Conservation (phyloP, 305 asterid species). For the Solanum hybrid region DNA sequence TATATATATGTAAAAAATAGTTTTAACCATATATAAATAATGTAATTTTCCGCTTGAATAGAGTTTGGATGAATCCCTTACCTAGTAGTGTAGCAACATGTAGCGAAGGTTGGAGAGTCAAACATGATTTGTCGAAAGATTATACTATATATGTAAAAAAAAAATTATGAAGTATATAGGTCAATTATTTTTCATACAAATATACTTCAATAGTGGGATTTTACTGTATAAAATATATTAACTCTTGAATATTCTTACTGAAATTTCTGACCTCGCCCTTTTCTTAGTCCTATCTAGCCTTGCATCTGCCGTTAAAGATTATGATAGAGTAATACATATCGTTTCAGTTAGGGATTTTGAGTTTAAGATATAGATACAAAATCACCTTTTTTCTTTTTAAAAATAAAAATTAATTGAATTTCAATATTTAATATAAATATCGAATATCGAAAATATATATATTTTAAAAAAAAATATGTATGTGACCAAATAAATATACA, state of each 20-base stretch:
- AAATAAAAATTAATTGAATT: not conserved
- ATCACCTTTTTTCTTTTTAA: no score
- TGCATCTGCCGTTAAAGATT: not conserved
- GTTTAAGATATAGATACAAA: no score
- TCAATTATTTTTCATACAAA: no score
- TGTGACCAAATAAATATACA: not conserved
- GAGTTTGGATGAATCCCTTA: not conserved
- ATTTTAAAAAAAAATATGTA: no score
- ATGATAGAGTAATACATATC: not conserved
- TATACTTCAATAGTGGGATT: not conserved
- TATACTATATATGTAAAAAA: not conserved
- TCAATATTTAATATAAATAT: not conserved
- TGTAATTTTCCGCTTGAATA: fast-evolving
- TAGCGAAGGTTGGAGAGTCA: no score
- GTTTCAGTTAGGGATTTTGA: not conserved
- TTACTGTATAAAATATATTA: no score
- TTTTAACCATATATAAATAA: not conserved
- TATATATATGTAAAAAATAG: no score
- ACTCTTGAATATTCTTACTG: not conserved
- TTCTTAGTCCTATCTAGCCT: not conserved
- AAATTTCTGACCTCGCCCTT: not conserved
- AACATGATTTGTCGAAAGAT: not conserved
- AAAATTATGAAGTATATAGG: not conserved
- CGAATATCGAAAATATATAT: not conserved
- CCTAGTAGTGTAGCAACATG: not conserved